These are phyloP conservation scores for Akanthomyces dipterigenus DNA, from an alignment of 2,329 filamentous ascomycete species.

Conservation along the genomic window DNA sequence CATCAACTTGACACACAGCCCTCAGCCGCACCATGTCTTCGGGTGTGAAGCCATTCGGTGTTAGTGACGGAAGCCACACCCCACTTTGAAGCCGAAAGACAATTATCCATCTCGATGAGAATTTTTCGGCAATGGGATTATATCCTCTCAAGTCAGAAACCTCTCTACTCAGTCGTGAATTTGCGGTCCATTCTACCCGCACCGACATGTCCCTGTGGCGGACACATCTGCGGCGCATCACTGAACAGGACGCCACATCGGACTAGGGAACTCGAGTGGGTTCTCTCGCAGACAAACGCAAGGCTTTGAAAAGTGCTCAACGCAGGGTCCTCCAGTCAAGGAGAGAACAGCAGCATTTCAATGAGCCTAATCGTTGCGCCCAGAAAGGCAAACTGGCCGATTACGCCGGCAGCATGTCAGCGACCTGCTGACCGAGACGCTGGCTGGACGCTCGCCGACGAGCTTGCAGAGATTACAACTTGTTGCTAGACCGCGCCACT, in stretches of 20 bases:
- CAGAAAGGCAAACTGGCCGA: background rate
- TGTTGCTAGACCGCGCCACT: background rate
- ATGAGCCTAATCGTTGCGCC: background rate
- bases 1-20: background rate
- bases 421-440: slow-evolving; percentile 1
- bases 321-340: background rate
- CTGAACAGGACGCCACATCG: slow-evolving; percentile 6
- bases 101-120: background rate
- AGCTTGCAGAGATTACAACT: background rate
- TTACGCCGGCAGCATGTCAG: background rate
- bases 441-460: background rate
- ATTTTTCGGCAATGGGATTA: background rate
- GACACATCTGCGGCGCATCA: background rate
- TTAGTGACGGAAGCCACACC: slow-evolving; percentile 4
- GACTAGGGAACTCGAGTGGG: background rate
- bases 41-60: background rate
- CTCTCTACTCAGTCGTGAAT: background rate
- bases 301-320: background rate
- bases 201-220: background rate
- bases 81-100: background rate
- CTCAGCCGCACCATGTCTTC: slow-evolving; percentile 2
- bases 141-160: background rate
- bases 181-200: background rate
- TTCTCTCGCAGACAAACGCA: background rate
- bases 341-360: background rate